Conservation (phyloP, 1,139 yeast species). For the Ogataea hybrid region DNA sequence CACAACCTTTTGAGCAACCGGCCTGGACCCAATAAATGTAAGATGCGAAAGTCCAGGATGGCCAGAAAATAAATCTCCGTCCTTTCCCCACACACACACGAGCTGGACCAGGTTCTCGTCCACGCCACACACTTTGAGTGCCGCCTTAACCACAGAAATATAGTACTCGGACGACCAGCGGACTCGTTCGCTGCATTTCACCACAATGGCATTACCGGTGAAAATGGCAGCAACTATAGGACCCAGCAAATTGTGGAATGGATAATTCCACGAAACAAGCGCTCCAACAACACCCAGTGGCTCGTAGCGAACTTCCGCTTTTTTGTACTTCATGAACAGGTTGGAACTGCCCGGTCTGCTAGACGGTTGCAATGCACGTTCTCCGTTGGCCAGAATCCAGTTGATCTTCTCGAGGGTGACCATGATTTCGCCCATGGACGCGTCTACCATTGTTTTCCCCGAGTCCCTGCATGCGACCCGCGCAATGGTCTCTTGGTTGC, state of each 20-base stretch:
- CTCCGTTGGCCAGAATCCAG: conserved; percentile 89
- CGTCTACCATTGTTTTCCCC: conserved; percentile 94
- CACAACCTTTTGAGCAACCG: conserved; percentile 86
- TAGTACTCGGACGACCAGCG: conserved; percentile 91
- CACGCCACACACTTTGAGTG: conserved; percentile 68
- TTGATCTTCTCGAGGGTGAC: conserved; percentile 89
- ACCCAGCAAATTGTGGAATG: conserved; percentile 89
- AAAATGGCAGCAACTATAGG: conserved; percentile 86
- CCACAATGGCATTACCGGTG: conserved; percentile 86
- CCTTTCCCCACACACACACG: conserved; percentile 75
- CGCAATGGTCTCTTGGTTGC: conserved; percentile 84
- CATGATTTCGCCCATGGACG: conserved; percentile 92
- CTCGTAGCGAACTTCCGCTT: conserved; percentile 90
- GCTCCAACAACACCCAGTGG: conserved; percentile 89
- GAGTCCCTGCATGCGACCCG: conserved; percentile 94
- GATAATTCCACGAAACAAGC: conserved; percentile 94
- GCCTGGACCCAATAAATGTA: conserved; percentile 93
- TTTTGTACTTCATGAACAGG: conserved; percentile 76
- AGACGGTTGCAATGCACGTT: conserved; percentile 64
- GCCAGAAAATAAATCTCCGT: conserved; percentile 80
- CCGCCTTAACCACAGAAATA: conserved; percentile 63
- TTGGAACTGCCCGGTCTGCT: conserved; percentile 86
- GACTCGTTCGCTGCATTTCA: conserved; percentile 94
- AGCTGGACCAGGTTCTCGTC: conserved; percentile 84
- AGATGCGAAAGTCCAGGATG: conserved; percentile 83